Evolutionary conservation across 2,329 filamentous ascomycete species (phyloP), one percentile per base, ranked within the genome.

Genomic region (Aspergillus pseudoglaucus): DNA sequence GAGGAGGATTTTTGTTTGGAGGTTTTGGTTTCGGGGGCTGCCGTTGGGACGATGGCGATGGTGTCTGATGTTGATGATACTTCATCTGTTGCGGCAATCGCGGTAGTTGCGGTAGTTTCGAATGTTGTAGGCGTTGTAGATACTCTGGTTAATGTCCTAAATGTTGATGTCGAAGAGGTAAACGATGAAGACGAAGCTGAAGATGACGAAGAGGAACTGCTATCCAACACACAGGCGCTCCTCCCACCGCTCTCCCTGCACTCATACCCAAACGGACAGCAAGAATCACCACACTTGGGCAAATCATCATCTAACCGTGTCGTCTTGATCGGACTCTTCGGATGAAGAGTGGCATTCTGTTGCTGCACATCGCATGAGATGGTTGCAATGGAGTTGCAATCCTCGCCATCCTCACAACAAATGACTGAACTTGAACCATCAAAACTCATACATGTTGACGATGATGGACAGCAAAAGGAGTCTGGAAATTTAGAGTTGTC

Each of bases 191-290:
- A 37, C 8, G 55, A 43, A 30, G 52, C 46, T 40, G 54, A 52
- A 12, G 53, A 53, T n/a, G 53, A 48, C n/a, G 53, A 48, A 14
- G 62, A 57, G 12, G 56, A 53, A 7, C 50, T 49, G 27, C 57
- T 58, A 45, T 64, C 53, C 46, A 67, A 47, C 14, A 55, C 53
- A 42, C 65, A 68, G 6, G 59, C 55, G 22, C 49, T 62, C 48
- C 57, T 48, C 25, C 61, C 59, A 15, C 63, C 54, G 49, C 74
- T 76, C 14, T 54, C 61, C 18, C 63, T 54, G 50, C 74, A 76
- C n/a, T 54, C 61, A 50, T 73, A 76, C 44, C 74, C 74, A 44
- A 73, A 70, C 6, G 74, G 72, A 58, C 74, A 76, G 52, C 74
- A 76, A 2, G 48, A 56, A 17, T 58, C 55, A 15, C 68, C 73